Base-by-base conservation (phyloP, 352 stramenopile genomes). In the Pythium sp. region DNA sequence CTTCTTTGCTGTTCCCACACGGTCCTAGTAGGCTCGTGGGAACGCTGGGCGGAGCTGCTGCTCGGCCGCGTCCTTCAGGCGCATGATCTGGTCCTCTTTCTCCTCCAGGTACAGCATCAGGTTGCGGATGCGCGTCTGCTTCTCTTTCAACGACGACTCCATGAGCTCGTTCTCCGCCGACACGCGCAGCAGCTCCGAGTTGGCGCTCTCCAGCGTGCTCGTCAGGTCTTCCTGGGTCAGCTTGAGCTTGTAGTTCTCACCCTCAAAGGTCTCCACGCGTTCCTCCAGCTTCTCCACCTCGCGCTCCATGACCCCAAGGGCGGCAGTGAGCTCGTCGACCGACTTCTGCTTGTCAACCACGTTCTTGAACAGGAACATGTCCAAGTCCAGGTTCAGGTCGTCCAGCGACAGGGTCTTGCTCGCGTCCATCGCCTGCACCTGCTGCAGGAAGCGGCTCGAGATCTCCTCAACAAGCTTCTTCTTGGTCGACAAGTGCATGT, bases 391-490 rank as follows among this genome's bases (percentile, higher is more conserved):
- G 28, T 78, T 71, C 1, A 90, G 71, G 11, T 71, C 70, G 4
- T 80, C 76, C 5, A 70, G 46, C 0, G 63, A 65, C 65, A 74
- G 24, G 51, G 54, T 47, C 14, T 26, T 28, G 9, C 18, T 60
- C 20, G 9, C 73, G 70, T 20, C 67, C 59, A 60, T 73, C 6
- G 69, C 72, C 55, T 84, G 75, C 53, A 91, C 68, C 46, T 90
- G 80, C 65, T 90, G 70, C 32, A 75, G 72, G 49, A 91, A 83
- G 61, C 82, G 81, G 53, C 81, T 81, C 24, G 81, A 81, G 51
- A 94, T 86, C 63, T 94, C 84, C 18, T 91, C 82, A 18, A 92
- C 74, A 5, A 94, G 76, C 64, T 88, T 91, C 73, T 90, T 88
- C 70, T 94, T 91, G 22, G 82, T 91, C 36, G 84, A 91, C 65